phyloP scores from a whole-genome alignment of 2,329 filamentous ascomycete species.

The Peltaster fructicola region DNA sequence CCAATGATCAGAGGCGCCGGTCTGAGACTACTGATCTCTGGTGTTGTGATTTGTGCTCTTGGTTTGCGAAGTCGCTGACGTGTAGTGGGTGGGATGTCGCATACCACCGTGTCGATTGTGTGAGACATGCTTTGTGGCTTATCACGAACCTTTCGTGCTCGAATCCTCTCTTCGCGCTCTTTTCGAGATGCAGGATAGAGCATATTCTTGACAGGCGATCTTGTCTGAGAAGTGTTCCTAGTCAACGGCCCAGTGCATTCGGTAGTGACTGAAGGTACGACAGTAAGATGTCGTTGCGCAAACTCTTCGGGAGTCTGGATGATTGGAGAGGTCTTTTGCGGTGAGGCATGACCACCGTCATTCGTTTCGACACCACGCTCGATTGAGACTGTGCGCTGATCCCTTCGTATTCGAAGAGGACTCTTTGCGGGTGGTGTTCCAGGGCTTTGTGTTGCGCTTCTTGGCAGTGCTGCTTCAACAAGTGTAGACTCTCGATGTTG shows the following conservation, averaged over 20 bases:
- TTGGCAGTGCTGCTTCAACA: slow-evolving; percentile 11
- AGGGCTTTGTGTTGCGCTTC: slow-evolving; percentile 15
- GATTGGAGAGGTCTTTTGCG: slow-evolving; percentile 13
- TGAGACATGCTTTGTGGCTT: slow-evolving; percentile 7
- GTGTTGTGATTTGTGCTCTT: slow-evolving; percentile 16
- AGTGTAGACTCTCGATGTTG: slow-evolving; percentile 17
- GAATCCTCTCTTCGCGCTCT: slow-evolving; percentile 17
- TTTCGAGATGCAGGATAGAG: slow-evolving; percentile 9
- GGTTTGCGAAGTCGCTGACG: slow-evolving; percentile 14
- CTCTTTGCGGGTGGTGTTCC: slow-evolving; percentile 19
- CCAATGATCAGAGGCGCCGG: slow-evolving; percentile 10
- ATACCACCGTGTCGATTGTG: slow-evolving; percentile 14
- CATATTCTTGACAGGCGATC: slow-evolving; percentile 7
- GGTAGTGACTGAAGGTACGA: slow-evolving; percentile 15
- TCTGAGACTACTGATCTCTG: slow-evolving; percentile 10
- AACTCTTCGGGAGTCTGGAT: slow-evolving; percentile 14
- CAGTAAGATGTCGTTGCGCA: slow-evolving; percentile 9
- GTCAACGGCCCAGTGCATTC: slow-evolving; percentile 19
- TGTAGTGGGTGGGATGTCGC: slow-evolving; percentile 7
- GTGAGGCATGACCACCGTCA: slow-evolving; percentile 13
- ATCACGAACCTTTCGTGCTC: slow-evolving; percentile 18
- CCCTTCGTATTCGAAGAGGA: slow-evolving; percentile 13
- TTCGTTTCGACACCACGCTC: too few species aligned
- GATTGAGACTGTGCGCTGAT: too few species aligned
- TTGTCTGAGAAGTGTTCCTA: slow-evolving; percentile 12